Conservation (phyloP, 257 asterid species). For the Solanum medicagineum region DNA sequence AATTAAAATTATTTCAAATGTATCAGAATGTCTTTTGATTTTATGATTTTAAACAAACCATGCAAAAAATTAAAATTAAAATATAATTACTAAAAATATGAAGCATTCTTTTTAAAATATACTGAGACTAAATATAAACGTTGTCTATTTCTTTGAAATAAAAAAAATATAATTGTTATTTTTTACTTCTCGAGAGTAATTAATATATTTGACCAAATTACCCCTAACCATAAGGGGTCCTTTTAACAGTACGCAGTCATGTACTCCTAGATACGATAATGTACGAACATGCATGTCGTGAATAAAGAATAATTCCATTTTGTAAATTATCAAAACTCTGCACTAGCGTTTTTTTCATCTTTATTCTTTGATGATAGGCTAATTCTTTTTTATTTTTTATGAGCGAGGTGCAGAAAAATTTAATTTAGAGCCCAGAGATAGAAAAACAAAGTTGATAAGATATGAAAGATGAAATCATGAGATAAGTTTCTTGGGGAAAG, state of each 20-base stretch:
- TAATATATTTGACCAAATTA: no score
- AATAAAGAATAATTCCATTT: neutral
- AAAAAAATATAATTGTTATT: no score
- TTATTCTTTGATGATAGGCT: neutral
- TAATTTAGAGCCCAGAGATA: slow-evolving; percentile 28
- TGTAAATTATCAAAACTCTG: neutral
- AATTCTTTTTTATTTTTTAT: neutral
- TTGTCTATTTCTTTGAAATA: no score
- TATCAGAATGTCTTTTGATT: no score
- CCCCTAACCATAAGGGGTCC: neutral
- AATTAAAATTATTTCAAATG: no score
- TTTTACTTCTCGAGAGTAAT: neutral
- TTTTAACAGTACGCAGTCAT: neutral
- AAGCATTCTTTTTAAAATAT: no score
- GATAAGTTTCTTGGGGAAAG: slow-evolving; percentile 62
- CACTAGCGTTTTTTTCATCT: neutral
- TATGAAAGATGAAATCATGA: slow-evolving; percentile 31
- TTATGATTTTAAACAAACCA: no score
- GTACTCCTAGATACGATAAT: slow-evolving; percentile 31
- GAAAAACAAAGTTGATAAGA: slow-evolving; percentile 42
- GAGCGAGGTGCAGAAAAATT: slow-evolving; percentile 13
- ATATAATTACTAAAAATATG: no score
- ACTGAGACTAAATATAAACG: no score
- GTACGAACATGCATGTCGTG: slow-evolving; percentile 60
- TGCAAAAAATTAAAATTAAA: no score